Percentiles rank a stretch among this genome's conserved stretches.
These are phyloP conservation scores for Rhodotorula babjevae DNA, from an alignment of 768 basidiomycete species.

Conservation along the genomic window DNA sequence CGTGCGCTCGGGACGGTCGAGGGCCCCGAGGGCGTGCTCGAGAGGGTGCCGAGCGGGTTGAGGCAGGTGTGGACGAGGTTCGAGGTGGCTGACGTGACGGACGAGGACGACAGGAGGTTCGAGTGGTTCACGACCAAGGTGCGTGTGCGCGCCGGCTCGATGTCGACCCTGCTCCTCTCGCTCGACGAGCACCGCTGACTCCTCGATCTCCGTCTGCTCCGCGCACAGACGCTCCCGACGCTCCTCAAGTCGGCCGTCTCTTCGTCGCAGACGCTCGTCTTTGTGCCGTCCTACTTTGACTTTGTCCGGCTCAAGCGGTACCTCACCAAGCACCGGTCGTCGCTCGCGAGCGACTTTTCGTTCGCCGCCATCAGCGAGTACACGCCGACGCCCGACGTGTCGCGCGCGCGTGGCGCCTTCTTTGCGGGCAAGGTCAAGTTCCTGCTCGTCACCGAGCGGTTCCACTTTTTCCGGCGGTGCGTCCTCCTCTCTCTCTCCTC, in stretches of 20 bases:
- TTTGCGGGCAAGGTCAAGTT: constrained; percentile 81
- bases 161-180: background rate
- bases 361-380: constrained; percentile 93
- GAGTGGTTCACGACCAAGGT: constrained; percentile 81
- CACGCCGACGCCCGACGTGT: constrained; percentile 88
- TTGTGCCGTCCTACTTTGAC: constrained; percentile 93
- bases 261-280: constrained; percentile 78
- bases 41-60: constrained; percentile 71
- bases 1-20: constrained; percentile 53
- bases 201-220: no score
- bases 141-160: constrained; percentile 20
- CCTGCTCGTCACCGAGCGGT: constrained; percentile 89
- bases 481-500: constrained; percentile 20
- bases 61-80: constrained; percentile 76
- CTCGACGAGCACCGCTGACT: background rate
- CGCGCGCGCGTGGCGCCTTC: constrained; percentile 85
- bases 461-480: constrained; percentile 90
- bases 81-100: constrained; percentile 63
- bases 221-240: constrained; percentile 64
- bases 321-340: constrained; percentile 51
- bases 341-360: constrained; percentile 63
- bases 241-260: constrained; percentile 89
- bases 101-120: constrained; percentile 83
- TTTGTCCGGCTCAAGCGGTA: constrained; percentile 86
- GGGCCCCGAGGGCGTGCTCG: constrained; percentile 62